Percentiles rank a stretch among this genome's conserved stretches.
phyloP scores from a whole-genome alignment of 371 early-diverging fungal species.

The Apophysomyces trapeziformis region DNA sequence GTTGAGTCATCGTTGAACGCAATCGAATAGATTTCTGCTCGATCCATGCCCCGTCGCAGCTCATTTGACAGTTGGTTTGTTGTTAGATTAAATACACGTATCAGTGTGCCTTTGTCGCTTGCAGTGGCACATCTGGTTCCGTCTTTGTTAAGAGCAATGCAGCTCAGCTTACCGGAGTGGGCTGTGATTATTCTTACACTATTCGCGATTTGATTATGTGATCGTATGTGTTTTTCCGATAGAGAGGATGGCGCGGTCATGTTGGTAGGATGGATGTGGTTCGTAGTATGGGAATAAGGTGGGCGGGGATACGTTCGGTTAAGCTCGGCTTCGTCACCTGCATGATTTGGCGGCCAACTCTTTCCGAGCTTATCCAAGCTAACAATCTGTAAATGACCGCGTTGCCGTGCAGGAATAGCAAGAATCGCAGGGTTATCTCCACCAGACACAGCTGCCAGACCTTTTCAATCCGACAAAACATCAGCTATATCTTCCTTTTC shows the following conservation, averaged over 20 bases:
- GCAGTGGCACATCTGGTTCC: slow-evolving; percentile 83
- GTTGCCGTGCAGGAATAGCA: slow-evolving; percentile 77
- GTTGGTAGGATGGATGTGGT: slow-evolving; percentile 4
- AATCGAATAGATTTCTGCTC: slow-evolving; percentile 88
- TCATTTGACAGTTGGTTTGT: slow-evolving; percentile 82
- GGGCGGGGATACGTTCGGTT: slow-evolving; percentile 9
- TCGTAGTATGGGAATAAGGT: slow-evolving; percentile 4
- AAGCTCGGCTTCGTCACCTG: slow-evolving; percentile 12
- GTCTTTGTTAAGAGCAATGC: slow-evolving; percentile 76
- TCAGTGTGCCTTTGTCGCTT: slow-evolving; percentile 89
- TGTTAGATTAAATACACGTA: slow-evolving; percentile 85
- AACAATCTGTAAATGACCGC: slow-evolving; percentile 88
- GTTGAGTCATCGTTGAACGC: slow-evolving; percentile 84
- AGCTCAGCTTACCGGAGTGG: slow-evolving; percentile 77
- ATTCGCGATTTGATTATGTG: slow-evolving; percentile 38
- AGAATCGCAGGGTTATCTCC: slow-evolving; percentile 67
- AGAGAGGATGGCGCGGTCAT: not conserved
- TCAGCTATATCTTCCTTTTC: not conserved
- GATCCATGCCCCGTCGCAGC: slow-evolving; percentile 87
- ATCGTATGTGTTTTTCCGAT: not conserved
- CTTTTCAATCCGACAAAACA: slow-evolving; percentile 26
- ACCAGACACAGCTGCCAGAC: slow-evolving; percentile 69
- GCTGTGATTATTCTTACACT: slow-evolving; percentile 85
- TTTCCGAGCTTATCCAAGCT: slow-evolving; percentile 70
- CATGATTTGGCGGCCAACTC: slow-evolving; percentile 22